A percentile compares a stretch with the other conserved stretches of the same genome.
Conservation (phyloP, 352 stramenopile species). For the Globisporangium irregulare region DNA sequence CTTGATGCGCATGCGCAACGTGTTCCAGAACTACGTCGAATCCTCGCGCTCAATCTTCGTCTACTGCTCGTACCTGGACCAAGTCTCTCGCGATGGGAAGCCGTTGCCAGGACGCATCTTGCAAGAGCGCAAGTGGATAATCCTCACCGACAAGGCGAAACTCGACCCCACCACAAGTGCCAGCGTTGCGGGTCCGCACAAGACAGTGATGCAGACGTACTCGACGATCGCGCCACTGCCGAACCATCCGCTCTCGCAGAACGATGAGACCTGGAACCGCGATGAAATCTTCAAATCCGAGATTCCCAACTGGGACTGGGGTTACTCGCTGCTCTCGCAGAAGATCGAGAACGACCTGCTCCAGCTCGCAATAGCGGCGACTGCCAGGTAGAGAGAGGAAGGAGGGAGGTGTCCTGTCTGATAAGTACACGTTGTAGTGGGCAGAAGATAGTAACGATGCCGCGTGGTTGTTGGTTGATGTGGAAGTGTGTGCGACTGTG, state of each 20-base stretch:
- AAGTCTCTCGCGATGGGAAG: not conserved
- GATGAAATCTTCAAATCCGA: not conserved
- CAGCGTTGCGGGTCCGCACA: not conserved
- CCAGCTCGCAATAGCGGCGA: not conserved
- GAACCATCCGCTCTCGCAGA: constrained; percentile 1
- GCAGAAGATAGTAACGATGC: no score
- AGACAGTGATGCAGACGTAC: constrained; percentile 9
- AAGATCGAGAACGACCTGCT: constrained; percentile 14
- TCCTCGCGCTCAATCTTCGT: not conserved
- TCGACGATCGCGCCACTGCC: constrained; percentile 12
- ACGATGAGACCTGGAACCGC: constrained; percentile 1
- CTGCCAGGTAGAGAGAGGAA: not conserved
- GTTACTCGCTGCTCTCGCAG: constrained; percentile 6
- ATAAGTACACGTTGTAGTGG: no score
- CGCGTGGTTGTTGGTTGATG: no score
- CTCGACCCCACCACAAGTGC: not conserved
- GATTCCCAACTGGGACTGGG: constrained; percentile 8
- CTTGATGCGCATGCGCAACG: constrained; percentile 5
- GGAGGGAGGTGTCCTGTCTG: no score
- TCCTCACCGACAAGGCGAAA: not conserved
- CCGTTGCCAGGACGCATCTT: constrained; percentile 9
- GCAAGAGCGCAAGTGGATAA: constrained; percentile 15
- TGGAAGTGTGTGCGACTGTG: no score
- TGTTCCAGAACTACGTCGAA: constrained; percentile 12
- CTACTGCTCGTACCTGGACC: constrained; percentile 10